Evolutionary conservation across 148 eudicot genomes (phyloP).

Genomic region (Heliosperma pusillum): DNA sequence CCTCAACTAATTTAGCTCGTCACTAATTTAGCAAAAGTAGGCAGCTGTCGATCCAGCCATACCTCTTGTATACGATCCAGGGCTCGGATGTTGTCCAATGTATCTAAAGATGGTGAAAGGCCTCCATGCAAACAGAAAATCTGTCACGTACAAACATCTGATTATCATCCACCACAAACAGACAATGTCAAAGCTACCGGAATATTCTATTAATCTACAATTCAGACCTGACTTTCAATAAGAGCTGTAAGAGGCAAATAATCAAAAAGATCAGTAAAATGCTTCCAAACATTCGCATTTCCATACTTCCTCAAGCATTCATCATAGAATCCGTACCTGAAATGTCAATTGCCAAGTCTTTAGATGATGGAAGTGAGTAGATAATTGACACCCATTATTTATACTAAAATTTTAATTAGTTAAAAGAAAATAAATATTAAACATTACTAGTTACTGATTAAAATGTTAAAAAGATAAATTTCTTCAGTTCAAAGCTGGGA

Average conservation of each 20-base stretch:
- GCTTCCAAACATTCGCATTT: conserved; percentile 97
- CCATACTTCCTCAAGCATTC: conserved; percentile 97
- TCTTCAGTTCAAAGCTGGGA: neutral
- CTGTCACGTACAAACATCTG: conserved; percentile 32
- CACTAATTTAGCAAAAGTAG: neutral
- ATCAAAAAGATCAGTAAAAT: conserved; percentile 93
- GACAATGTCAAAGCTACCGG: neutral
- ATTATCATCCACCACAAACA: neutral
- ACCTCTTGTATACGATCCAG: conserved; percentile 98
- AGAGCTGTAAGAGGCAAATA: conserved; percentile 96
- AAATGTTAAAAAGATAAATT: neutral
- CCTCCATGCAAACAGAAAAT: conserved; percentile 96
- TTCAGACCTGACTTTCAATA: conserved; percentile 87
- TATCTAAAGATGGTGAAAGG: conserved; percentile 90
- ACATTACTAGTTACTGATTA: neutral
- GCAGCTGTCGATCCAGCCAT: neutral
- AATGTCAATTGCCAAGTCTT: conserved; percentile 7
- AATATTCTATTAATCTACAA: neutral
- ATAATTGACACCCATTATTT: neutral
- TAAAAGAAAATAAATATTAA: neutral
- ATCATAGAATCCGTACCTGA: conserved; percentile 97
- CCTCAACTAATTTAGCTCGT: neutral
- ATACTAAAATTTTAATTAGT: neutral
- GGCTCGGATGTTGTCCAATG: conserved; percentile 85
- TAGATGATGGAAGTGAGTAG: neutral